Conservation (phyloP, 2,329 filamentous ascomycete species). For the Cadophora gregata region DNA sequence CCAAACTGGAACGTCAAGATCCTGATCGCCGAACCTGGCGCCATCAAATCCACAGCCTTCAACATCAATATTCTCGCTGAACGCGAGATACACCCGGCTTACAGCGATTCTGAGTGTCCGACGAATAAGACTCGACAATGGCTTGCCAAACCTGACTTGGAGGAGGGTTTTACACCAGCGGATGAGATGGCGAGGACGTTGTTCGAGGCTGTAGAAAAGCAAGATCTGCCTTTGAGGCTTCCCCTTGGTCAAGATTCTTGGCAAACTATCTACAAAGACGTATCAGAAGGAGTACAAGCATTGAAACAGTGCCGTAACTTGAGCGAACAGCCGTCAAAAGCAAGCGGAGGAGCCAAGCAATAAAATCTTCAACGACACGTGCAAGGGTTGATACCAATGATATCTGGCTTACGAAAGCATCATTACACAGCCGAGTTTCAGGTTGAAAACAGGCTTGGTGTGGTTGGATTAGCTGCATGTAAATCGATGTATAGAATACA, state of each 20-base stretch:
- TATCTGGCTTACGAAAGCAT: too few species aligned
- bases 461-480: too few species aligned
- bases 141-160: background rate
- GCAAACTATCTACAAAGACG: background rate
- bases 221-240: background rate
- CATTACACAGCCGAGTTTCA: too few species aligned
- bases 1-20: background rate
- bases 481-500: background rate
- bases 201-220: background rate
- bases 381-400: too few species aligned
- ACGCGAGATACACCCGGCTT: background rate
- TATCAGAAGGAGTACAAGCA: background rate
- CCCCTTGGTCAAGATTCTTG: background rate
- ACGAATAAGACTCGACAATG: background rate
- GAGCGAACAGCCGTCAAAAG: background rate
- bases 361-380: too few species aligned
- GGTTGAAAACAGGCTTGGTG: too few species aligned
- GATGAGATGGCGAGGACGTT: background rate
- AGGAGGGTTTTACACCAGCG: background rate
- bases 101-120: background rate
- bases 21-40: background rate
- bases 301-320: background rate
- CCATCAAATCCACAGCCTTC: slow-evolving; percentile 5
- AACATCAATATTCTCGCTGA: background rate
- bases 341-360: too few species aligned